Evolutionary conservation across 305 asterid genomes (phyloP), one percentile per base, ranked within the genome.

Genomic region (Fraxinus paxiana): DNA sequence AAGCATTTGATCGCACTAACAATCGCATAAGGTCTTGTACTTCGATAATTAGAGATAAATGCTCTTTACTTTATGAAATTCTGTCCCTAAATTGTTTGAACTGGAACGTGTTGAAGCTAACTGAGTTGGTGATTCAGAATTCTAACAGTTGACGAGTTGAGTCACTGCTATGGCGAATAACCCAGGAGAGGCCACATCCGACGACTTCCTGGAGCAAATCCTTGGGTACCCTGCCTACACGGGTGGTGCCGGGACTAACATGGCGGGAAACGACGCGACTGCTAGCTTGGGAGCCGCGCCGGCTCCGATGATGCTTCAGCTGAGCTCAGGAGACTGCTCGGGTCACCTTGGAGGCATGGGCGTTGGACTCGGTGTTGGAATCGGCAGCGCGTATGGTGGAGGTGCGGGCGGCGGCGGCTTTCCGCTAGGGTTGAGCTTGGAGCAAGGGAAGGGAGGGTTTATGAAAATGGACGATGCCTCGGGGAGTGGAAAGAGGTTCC

Each of bases 341-440:
- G 89, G 81, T 24, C 90, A 87, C 69, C 88, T 84, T 15, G 79
- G 87, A 0, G 84, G 84, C 17, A 34, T 82, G 15, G 92, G 92
- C 8, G 88, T 88, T 34, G 92, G 92, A 15, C 83, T 82, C 6
- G 86, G 90, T 0, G 86, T 84, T 41, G 92, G 91, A 9, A 73
- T 80, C 24, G 86, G 86, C 51, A 65, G 84, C 13, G 84, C 9
- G 84, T 56, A 88, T 4, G 84, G 78, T 28, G 85, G 20, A 48
- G 20, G 59, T 15, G 88, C 84, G 8, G 78, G 65, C 7, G 87
- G 80, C 0, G 90, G 90, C 9, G 88, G 90, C 3, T 94, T 90
- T 85, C 97, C 98, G 33, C 83, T 94, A 6, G 97, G 96, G 33
- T 85, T 92, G 91, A 92, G 97, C 87, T 91, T 92, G 82, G 98